Evolutionary conservation across 1,284 basidiomycete genomes (phyloP), one percentile per base, ranked within the genome.

Genomic region (Neotropicomus parvogracilis): DNA sequence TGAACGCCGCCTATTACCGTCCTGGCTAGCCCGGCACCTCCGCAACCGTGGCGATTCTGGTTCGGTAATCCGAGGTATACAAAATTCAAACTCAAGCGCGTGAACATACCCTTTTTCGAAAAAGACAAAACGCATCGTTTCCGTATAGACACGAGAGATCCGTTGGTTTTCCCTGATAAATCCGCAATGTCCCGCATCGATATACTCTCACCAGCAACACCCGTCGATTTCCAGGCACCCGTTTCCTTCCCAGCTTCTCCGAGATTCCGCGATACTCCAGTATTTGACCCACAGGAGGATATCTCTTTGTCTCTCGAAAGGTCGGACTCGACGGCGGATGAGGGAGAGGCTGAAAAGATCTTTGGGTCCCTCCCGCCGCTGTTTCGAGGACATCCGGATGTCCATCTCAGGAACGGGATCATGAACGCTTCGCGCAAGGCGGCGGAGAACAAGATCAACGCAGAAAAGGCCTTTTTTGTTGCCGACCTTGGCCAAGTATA

Each of bases 391-490:
- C 83, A 85, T 56, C 75, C 83, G 39, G 82, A 87, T 47, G 63
- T 84, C 20, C 84, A 89, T 64, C 75, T 91, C 46, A 75, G 85
- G 46, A 78, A 80, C 52, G 85, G 86, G 13, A 79, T 91, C 52
- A 81, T 87, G 69, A 74, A 76, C 28, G 81, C 86, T 1, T 71
- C 75, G 11, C 70, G 70, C 41, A 70, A 77, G 21, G 70, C 76
- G 13, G 73, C 73, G 34, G 71, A 73, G 26, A 73, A 78, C 50
- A 75, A 78, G 54, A 74, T 75, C 17, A 82, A 94, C 60, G 85
- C 91, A 12, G 97, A 99, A 70, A 85, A 86, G 56, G 95, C 97
- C 1, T 98, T 98, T 69, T 98, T 97, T 62, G 93, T 97, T 11
- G 94, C 89, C 26, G 95, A 99, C 70, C 80, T 99, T 29, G 85